phyloP scores from a whole-genome alignment of 75 land plant species.

The Pseudotsuga menziesii region DNA sequence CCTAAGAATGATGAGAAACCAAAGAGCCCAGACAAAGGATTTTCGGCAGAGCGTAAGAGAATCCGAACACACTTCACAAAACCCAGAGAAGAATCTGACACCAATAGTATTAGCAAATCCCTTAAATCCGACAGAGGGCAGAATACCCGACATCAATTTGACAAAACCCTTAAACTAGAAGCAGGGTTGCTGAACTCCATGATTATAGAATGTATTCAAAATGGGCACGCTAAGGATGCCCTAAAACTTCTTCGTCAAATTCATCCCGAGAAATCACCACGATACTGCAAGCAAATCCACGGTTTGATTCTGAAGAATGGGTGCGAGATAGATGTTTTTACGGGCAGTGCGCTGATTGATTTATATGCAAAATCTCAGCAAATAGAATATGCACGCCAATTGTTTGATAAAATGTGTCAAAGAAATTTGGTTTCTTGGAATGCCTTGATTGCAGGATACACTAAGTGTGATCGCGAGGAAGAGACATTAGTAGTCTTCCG shows the following conservation, averaged over 20 bases:
- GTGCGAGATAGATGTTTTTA: slow-evolving; percentile 4
- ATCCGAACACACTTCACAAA: background rate
- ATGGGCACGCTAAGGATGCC: background rate
- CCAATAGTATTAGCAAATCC: background rate
- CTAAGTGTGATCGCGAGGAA: background rate
- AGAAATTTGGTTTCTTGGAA: slow-evolving; percentile 19
- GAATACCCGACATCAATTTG: background rate
- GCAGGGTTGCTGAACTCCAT: too few species aligned
- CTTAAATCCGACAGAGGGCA: background rate
- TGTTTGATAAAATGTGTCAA: slow-evolving; percentile 16
- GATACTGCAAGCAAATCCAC: background rate
- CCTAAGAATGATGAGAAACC: background rate
- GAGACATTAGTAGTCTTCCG: slow-evolving; percentile 9
- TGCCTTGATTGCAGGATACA: slow-evolving; percentile 16
- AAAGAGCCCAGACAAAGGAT: background rate
- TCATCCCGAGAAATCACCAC: background rate
- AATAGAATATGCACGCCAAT: slow-evolving; percentile 8
- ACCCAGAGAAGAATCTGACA: background rate
- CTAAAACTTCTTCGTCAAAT: background rate
- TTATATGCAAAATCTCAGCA: slow-evolving; percentile 12
- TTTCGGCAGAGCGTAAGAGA: background rate
- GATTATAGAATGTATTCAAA: too few species aligned
- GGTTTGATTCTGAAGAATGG: background rate
- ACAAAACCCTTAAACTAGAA: background rate
- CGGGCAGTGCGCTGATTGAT: slow-evolving; percentile 12